These are phyloP conservation scores for Ceriops zippeliana DNA, from an alignment of 345 rosid species.

Conservation along the genomic window DNA sequence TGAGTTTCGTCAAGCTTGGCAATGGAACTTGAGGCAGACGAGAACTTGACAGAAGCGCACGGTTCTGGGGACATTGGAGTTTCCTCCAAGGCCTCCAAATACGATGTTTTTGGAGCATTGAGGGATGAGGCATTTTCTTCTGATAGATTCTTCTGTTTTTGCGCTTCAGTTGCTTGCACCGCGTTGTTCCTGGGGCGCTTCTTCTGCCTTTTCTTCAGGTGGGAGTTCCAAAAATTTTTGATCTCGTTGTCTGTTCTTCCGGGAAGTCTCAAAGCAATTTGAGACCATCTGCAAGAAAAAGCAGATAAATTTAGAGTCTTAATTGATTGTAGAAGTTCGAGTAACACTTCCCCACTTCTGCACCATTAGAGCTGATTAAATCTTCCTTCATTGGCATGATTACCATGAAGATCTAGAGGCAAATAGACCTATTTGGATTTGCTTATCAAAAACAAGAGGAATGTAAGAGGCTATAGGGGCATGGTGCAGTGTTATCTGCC, in stretches of 20 bases:
- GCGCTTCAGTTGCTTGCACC: conserved; percentile 11
- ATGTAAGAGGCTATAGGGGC: too few species aligned
- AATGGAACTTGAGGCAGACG: conserved; percentile 5
- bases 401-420: background rate
- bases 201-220: conserved; percentile 35
- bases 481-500: too few species aligned
- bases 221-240: conserved; percentile 47
- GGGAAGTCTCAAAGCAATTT: conserved; percentile 47
- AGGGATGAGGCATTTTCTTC: background rate
- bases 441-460: too few species aligned
- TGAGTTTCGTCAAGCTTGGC: background rate
- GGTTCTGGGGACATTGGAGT: too few species aligned
- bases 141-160: background rate
- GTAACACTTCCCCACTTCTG: background rate
- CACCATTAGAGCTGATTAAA: background rate
- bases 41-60: background rate
- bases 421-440: background rate
- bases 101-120: background rate
- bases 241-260: conserved; percentile 56
- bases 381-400: background rate
- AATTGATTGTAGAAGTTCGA: background rate
- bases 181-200: background rate
- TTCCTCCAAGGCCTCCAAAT: background rate
- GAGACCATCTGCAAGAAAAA: conserved; percentile 40
- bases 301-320: background rate